Percentiles rank a stretch among this genome's conserved stretches.
Evolutionary conservation across 2,329 filamentous ascomycete species (phyloP).

Genomic region (Xenosphaeropsis pyriputrescens): DNA sequence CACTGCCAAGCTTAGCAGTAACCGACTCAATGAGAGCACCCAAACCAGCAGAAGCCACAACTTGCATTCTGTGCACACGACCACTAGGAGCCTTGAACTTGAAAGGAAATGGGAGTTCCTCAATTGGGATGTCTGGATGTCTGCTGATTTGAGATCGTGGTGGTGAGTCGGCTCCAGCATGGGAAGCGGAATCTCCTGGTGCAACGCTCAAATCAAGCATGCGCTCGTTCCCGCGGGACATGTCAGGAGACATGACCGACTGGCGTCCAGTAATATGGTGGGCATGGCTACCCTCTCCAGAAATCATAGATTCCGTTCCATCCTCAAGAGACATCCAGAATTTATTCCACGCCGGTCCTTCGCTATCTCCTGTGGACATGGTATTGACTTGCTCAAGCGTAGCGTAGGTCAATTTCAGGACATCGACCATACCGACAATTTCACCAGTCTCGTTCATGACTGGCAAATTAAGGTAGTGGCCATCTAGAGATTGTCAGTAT

Average conservation of each 20-base stretch:
- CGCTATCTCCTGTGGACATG: slow-evolving; percentile 75
- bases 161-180: slow-evolving; percentile 70
- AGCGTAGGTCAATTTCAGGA: slow-evolving; percentile 94
- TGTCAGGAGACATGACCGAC: slow-evolving; percentile 71
- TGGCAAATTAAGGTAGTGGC: slow-evolving; percentile 93
- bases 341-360: slow-evolving; percentile 98
- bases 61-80: slow-evolving; percentile 82
- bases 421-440: slow-evolving; percentile 98
- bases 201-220: slow-evolving; percentile 65
- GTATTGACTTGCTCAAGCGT: slow-evolving; percentile 96
- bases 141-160: slow-evolving; percentile 45
- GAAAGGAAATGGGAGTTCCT: slow-evolving; percentile 82
- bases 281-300: slow-evolving; percentile 64
- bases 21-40: slow-evolving; percentile 65
- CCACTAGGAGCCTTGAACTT: slow-evolving; percentile 98
- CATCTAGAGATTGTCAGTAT: slow-evolving; percentile 43
- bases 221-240: slow-evolving; percentile 48
- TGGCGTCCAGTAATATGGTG: slow-evolving; percentile 52
- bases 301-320: slow-evolving; percentile 92
- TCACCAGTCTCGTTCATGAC: slow-evolving; percentile 97
- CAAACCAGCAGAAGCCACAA: slow-evolving; percentile 68
- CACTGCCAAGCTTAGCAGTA: slow-evolving; percentile 68
- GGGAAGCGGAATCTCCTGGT: slow-evolving; percentile 88
- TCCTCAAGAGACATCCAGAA: slow-evolving; percentile 91
- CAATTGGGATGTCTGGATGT: slow-evolving; percentile 39